Conservation (phyloP, 2,329 filamentous ascomycete species). For the Aaosphaeria arxii region DNA sequence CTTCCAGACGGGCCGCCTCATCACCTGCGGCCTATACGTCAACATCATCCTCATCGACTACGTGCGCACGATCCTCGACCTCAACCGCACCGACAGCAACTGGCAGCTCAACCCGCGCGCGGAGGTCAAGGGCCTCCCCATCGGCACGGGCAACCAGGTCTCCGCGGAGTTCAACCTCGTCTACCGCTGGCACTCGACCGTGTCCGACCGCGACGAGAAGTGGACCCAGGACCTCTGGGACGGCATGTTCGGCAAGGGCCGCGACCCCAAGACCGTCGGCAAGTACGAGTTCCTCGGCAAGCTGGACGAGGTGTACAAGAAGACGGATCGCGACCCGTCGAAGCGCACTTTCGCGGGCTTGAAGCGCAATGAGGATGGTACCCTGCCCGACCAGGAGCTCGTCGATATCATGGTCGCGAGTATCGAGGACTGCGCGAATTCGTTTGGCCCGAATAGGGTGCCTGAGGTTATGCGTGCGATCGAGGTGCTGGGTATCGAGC, state of each 20-base stretch:
- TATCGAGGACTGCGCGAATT: slow-evolving; percentile 72
- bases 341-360: slow-evolving; percentile 68
- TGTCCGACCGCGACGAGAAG: slow-evolving; percentile 70
- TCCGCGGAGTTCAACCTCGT: slow-evolving; percentile 87
- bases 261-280: slow-evolving; percentile 53
- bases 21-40: slow-evolving; percentile 53
- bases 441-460: slow-evolving; percentile 63
- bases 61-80: slow-evolving; percentile 52
- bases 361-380: slow-evolving; percentile 62
- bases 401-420: slow-evolving; percentile 65
- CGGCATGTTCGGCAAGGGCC: slow-evolving; percentile 43
- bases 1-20: slow-evolving; percentile 51
- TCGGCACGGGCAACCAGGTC: slow-evolving; percentile 76
- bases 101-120: slow-evolving; percentile 79
- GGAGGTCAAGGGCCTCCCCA: slow-evolving; percentile 62
- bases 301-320: slow-evolving; percentile 61
- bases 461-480: slow-evolving; percentile 71
- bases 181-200: slow-evolving; percentile 83
- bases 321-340: slow-evolving; percentile 63
- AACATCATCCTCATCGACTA: slow-evolving; percentile 55
- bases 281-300: slow-evolving; percentile 61
- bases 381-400: slow-evolving; percentile 73
- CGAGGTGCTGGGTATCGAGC: slow-evolving; percentile 77
- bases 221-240: slow-evolving; percentile 65
- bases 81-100: slow-evolving; percentile 69